Conservation (phyloP, 495 filamentous ascomycete genomes). For the Penicillium simplicissimum region DNA sequence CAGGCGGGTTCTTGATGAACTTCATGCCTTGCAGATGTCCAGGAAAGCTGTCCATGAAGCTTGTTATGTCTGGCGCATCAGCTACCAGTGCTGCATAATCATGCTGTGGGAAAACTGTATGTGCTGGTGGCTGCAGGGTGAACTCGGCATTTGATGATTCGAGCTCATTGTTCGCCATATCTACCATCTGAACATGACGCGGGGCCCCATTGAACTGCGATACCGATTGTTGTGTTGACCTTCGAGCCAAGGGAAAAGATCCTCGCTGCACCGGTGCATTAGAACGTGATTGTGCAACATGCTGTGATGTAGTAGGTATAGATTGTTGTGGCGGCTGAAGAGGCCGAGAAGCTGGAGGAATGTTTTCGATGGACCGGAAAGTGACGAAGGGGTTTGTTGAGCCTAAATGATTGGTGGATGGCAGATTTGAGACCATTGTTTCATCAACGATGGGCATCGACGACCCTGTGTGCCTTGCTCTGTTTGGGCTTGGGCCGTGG, state of each 20-base stretch:
- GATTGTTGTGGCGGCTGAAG: constrained; percentile 10
- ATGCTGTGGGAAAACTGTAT: constrained; percentile 15
- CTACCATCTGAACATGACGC: background rate
- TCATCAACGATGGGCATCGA: constrained; percentile 15
- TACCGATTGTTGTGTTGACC: background rate
- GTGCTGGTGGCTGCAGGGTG: constrained; percentile 9
- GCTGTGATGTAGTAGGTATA: constrained; percentile 1
- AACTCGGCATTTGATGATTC: constrained; percentile 15
- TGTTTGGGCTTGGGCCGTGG: constrained; percentile 4
- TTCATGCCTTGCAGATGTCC: constrained; percentile 59
- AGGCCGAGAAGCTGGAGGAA: constrained; percentile 16
- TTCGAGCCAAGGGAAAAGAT: background rate
- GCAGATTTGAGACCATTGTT: background rate
- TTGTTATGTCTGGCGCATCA: constrained; percentile 10
- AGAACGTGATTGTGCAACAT: constrained; percentile 7
- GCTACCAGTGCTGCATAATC: constrained; percentile 12
- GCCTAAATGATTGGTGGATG: constrained; percentile 22
- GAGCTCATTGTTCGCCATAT: constrained; percentile 15
- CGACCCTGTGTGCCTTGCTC: constrained; percentile 11
- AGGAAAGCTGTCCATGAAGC: constrained; percentile 21
- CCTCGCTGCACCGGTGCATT: background rate
- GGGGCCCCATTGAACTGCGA: background rate
- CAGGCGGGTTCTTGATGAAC: constrained; percentile 64
- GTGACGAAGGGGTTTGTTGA: background rate
- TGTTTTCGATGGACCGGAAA: constrained; percentile 24